A percentile compares a stretch with the other conserved stretches of the same genome.
Conservation (phyloP, 225 moss, liverwort and hornwort genomes). For the Ulota crispa region DNA sequence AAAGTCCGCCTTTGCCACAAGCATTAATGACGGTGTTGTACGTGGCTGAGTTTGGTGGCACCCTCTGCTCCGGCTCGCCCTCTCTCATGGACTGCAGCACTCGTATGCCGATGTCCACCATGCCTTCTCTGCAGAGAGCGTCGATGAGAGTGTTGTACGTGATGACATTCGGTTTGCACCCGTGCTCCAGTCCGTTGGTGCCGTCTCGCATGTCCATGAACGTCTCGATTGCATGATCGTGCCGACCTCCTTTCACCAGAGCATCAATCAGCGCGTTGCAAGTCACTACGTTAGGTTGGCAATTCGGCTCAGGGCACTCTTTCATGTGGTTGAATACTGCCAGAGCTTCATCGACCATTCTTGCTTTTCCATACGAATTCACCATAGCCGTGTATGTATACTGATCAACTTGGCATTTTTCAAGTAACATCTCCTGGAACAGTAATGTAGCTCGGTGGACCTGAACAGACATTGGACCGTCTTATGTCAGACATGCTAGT, state of each 20-base stretch:
- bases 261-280: conserved; percentile 79
- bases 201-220: conserved; percentile 78
- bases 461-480: conserved; percentile 26
- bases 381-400: conserved; percentile 86
- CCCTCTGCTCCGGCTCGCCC: conserved; percentile 45
- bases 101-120: conserved; percentile 59
- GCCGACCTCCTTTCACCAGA: conserved; percentile 65
- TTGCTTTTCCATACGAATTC: conserved; percentile 85
- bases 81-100: conserved; percentile 72
- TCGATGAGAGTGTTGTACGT: conserved; percentile 87
- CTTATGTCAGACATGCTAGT: conserved; percentile 7
- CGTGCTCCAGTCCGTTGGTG: conserved; percentile 60
- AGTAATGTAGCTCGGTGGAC: conserved; percentile 63
- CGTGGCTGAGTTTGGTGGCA: conserved; percentile 73
- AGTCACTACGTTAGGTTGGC: conserved; percentile 79
- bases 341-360: conserved; percentile 69
- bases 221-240: conserved; percentile 61
- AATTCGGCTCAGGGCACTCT: conserved; percentile 59
- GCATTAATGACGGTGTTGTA: conserved; percentile 86
- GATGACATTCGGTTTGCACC: conserved; percentile 70
- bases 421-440: conserved; percentile 84
- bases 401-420: conserved; percentile 82
- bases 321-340: conserved; percentile 91
- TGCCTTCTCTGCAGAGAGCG: conserved; percentile 81
- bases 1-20: conserved; percentile 76